Percentiles rank a stretch among this genome's conserved stretches.
Conservation (phyloP, 352 stramenopile genomes). For the Phytophthora citrophthora region DNA sequence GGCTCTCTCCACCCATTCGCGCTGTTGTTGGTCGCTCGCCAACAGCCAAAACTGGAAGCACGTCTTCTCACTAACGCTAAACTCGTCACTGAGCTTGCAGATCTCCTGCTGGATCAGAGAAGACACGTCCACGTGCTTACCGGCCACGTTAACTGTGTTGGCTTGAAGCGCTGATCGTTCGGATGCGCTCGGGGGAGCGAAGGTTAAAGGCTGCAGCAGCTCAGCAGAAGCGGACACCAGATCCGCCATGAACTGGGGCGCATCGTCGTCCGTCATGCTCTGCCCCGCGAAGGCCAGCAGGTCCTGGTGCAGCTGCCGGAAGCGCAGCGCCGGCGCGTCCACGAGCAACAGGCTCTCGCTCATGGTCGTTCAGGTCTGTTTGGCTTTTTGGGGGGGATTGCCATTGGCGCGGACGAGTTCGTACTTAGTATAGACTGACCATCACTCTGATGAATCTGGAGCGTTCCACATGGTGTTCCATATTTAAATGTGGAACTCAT, state of each 20-base stretch:
- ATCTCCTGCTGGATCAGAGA: constrained; percentile 86
- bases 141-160: constrained; percentile 62
- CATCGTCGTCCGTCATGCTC: constrained; percentile 73
- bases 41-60: constrained; percentile 84
- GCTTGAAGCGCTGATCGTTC: constrained; percentile 72
- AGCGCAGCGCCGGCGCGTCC: constrained; percentile 67
- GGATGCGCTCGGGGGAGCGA: constrained; percentile 41
- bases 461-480: constrained; percentile 10
- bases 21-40: constrained; percentile 70
- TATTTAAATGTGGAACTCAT: constrained; percentile 5
- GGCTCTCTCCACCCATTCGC: constrained; percentile 73
- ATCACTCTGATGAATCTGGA: constrained; percentile 28
- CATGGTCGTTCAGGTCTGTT: constrained; percentile 25
- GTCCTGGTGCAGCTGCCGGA: constrained; percentile 77
- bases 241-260: constrained; percentile 59
- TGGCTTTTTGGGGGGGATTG: constrained; percentile 38
- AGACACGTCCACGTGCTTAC: constrained; percentile 78
- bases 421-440: constrained; percentile 31
- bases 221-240: constrained; percentile 51
- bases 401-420: constrained; percentile 33
- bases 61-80: constrained; percentile 60
- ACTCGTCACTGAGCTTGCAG: constrained; percentile 81
- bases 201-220: constrained; percentile 50
- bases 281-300: constrained; percentile 69
- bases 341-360: constrained; percentile 50